phyloP scores from a whole-genome alignment of 371 early-diverging fungal genomes.

The Mucor mucedo region DNA sequence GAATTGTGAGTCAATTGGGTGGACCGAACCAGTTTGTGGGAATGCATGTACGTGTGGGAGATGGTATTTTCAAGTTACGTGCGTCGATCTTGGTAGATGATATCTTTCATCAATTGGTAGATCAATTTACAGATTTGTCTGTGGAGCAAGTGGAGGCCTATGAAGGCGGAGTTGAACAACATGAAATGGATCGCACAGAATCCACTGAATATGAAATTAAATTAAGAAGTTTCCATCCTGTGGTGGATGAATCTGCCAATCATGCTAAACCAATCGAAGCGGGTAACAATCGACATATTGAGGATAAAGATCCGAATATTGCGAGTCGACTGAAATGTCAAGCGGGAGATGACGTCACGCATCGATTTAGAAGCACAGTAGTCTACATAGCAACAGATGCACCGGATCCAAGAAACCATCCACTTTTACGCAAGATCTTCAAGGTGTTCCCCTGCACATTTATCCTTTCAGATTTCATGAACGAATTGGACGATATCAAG shows the following conservation, averaged over 20 bases:
- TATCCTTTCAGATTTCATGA: conserved; percentile 56
- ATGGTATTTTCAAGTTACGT: conserved; percentile 55
- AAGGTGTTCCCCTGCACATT: conserved; percentile 67
- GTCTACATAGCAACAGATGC: conserved; percentile 69
- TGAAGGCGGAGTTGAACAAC: conserved; percentile 32
- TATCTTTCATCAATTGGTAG: conserved; percentile 48
- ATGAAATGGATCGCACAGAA: conserved; percentile 48
- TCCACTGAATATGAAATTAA: conserved; percentile 52
- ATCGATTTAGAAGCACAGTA: conserved; percentile 35
- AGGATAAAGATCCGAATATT: conserved; percentile 15
- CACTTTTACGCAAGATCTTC: conserved; percentile 59
- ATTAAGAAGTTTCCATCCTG: conserved; percentile 33
- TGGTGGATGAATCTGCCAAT: conserved; percentile 12
- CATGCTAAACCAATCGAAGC: conserved; percentile 31
- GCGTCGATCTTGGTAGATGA: conserved; percentile 52
- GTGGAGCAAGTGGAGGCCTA: conserved; percentile 36
- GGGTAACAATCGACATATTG: background rate
- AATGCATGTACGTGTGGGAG: conserved; percentile 60
- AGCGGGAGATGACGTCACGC: conserved; percentile 17
- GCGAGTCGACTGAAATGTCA: conserved; percentile 16
- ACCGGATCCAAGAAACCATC: conserved; percentile 57
- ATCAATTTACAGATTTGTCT: conserved; percentile 45
- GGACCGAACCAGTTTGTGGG: conserved; percentile 54
- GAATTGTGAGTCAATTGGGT: conserved; percentile 54
- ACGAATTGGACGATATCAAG: conserved; percentile 50